Evolutionary conservation across 2,329 filamentous ascomycete species (phyloP).

Genomic region (Sclerotinia minor): DNA sequence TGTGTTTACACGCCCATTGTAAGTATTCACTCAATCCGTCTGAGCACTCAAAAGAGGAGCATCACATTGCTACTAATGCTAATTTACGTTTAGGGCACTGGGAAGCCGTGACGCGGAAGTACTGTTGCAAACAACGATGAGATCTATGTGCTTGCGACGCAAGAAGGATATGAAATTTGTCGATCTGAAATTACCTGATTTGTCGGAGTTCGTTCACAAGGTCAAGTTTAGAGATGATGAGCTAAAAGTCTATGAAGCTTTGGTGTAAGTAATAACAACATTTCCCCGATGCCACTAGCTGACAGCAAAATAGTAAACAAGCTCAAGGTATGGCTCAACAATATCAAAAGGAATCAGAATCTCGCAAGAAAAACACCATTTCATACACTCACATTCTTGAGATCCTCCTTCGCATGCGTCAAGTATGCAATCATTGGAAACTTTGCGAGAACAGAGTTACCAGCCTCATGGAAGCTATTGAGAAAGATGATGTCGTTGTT

Average conservation of each 20-base stretch:
- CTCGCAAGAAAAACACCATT: constrained; percentile 44
- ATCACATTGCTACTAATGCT: neutral
- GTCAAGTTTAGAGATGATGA: constrained; percentile 74
- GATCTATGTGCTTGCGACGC: constrained; percentile 75
- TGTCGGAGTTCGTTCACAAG: constrained; percentile 75
- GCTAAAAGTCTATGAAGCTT: constrained; percentile 71
- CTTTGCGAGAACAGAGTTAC: constrained; percentile 74
- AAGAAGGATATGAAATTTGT: constrained; percentile 89
- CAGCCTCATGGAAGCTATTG: constrained; percentile 68
- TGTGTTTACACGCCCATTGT: constrained; percentile 67
- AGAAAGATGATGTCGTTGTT: constrained; percentile 64
- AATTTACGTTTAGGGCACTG: constrained; percentile 40
- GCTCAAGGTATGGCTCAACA: constrained; percentile 69
- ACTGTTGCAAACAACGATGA: constrained; percentile 74
- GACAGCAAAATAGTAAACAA: constrained; percentile 55
- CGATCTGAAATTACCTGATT: constrained; percentile 73
- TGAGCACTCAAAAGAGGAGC: no score
- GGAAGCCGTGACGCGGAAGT: constrained; percentile 59
- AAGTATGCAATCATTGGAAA: constrained; percentile 87
- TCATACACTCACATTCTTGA: constrained; percentile 77
- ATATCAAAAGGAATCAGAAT: constrained; percentile 48
- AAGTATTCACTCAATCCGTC: neutral
- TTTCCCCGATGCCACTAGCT: constrained; percentile 27
- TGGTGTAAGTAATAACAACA: constrained; percentile 53
- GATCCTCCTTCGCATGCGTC: constrained; percentile 76